Evolutionary conservation across 257 asterid species (phyloP), one percentile per base, ranked within the genome.

Genomic region (Prunella vulgaris): DNA sequence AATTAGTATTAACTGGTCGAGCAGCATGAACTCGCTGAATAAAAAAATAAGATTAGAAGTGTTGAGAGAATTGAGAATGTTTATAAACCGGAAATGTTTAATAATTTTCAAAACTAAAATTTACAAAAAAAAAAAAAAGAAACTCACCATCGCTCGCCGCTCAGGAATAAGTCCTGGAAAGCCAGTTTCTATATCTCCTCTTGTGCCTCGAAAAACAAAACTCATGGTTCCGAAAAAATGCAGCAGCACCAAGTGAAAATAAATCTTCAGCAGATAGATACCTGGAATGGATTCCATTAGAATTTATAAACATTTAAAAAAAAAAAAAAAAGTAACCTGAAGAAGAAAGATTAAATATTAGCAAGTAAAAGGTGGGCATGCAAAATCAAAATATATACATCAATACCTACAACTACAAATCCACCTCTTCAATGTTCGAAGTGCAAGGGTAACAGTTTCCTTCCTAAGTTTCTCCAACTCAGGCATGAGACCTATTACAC

Each of bases 171-270:
- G 75, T 60, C 93, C 97, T 25, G 93, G 87, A 68, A 89, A 89
- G 14, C 98, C 99, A 77, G 97, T 79, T 79, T 91, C 99, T 68
- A 89, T 77, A 75, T 91, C 99, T 82, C 89, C 88, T 80, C 99
- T 82, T 33, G 92, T 76, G 64, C 99, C 99, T 77, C 97, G 92
- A 79, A 91, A 94, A 73, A 94, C 97, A 83, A 89, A 94, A 81
- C 99, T 94, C 99, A 94, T 94, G 80, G 69, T 77, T 61, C 67
- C 65, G 13, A 42, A 48, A 56, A 80, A 62, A 35, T 61, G 70
- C 58, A 69, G 37, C 81, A 48, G 52, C 59, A 64, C 51, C 69
- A 60, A 54, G 42, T 25, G 51, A 65, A 42, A 24, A 21, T 64
- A 71, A 38, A 10, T 54, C 48, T 62, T 21, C 28, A 14, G 54